Evolutionary conservation across 1,284 basidiomycete genomes (phyloP).

Genomic region (Cystobasidium slooffiae): DNA sequence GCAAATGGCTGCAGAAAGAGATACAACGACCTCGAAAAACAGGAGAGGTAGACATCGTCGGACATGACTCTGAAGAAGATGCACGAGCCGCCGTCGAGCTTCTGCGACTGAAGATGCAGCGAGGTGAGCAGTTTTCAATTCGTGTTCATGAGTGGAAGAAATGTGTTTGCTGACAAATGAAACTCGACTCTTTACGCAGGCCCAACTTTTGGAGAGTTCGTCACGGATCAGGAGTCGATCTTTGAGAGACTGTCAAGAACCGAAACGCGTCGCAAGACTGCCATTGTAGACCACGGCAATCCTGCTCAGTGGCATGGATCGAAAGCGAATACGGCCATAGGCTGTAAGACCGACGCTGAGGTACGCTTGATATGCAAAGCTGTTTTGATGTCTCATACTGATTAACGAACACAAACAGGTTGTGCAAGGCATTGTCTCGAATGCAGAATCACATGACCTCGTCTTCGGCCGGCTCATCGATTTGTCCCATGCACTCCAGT

Average conservation of each 20-base stretch:
- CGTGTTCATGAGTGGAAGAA: background rate
- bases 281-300: conserved; percentile 83
- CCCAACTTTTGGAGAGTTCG: conserved; percentile 79
- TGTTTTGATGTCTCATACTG: background rate
- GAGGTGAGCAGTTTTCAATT: conserved; percentile 59
- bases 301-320: conserved; percentile 77
- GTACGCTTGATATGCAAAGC: conserved; percentile 50
- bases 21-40: conserved; percentile 65
- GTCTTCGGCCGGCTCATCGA: conserved; percentile 79
- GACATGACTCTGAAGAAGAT: conserved; percentile 90
- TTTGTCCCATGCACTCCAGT: conserved; percentile 73
- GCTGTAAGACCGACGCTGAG: conserved; percentile 75
- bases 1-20: conserved; percentile 82
- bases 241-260: conserved; percentile 75
- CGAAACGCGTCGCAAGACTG: conserved; percentile 62
- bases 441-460: conserved; percentile 72
- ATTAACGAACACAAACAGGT: conserved; percentile 64
- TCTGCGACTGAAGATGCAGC: conserved; percentile 74
- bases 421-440: conserved; percentile 56
- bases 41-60: conserved; percentile 59
- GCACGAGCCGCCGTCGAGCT: conserved; percentile 83
- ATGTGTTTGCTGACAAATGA: background rate
- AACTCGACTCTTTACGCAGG: conserved; percentile 57
- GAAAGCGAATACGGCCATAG: conserved; percentile 74
- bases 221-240: conserved; percentile 78